These are phyloP conservation scores for Ophidiomyces ophidiicola DNA, from an alignment of 2,329 filamentous ascomycete genomes.

Conservation along the genomic window DNA sequence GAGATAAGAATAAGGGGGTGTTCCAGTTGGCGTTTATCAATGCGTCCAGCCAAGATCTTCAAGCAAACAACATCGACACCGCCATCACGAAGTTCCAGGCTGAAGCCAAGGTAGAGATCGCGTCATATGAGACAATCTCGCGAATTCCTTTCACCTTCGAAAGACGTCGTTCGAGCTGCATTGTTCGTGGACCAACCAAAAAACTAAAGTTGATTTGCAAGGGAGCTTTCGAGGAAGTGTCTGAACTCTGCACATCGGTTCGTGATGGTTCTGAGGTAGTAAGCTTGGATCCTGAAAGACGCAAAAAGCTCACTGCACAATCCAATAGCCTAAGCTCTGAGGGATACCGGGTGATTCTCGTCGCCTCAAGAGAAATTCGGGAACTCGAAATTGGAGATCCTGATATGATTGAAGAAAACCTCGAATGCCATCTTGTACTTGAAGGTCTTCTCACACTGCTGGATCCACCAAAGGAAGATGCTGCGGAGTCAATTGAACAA, in stretches of 20 bases:
- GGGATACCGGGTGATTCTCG: constrained; percentile 3
- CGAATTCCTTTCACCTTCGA: constrained; percentile 3
- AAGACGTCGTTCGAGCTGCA: constrained; percentile 4
- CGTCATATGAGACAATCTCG: not conserved
- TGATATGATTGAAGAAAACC: constrained; percentile 5
- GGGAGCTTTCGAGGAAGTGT: constrained; percentile 2
- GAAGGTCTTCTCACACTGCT: constrained; percentile 5
- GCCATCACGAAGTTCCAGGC: not conserved
- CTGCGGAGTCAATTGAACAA: constrained; percentile 3
- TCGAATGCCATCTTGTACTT: not conserved
- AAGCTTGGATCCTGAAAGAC: not conserved
- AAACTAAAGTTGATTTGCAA: constrained; percentile 3
- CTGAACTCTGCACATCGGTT: constrained; percentile 1
- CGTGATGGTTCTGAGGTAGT: not conserved
- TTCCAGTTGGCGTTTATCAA: constrained; percentile 4
- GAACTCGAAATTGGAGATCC: not conserved
- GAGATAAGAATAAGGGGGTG: not conserved
- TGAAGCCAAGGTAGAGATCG: not conserved
- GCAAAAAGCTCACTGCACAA: not conserved
- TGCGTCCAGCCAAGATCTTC: not conserved
- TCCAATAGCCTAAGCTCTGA: not conserved
- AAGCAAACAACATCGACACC: constrained; percentile 1
- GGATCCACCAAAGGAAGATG: constrained; percentile 8
- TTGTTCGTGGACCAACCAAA: constrained; percentile 1
- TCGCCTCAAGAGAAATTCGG: constrained; percentile 4